Evolutionary conservation across 495 filamentous ascomycete genomes (phyloP), one percentile per base, ranked within the genome.

Genomic region (Peziza echinospora): DNA sequence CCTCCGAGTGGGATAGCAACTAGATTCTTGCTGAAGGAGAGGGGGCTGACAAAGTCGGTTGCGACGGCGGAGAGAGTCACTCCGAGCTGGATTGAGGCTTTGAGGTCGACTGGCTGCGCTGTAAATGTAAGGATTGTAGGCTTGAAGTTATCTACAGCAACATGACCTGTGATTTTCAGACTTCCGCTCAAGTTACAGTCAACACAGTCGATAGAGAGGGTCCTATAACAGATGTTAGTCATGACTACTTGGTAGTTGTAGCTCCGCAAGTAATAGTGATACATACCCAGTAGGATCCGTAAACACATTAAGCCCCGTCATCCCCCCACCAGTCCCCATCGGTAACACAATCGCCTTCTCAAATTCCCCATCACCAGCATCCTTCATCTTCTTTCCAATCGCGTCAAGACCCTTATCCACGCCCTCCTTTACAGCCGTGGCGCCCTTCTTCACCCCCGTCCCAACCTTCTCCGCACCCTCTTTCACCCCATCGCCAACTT

Each of bases 121-220:
- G 37, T 46, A 19, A 65, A 39, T 39, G 28, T 45, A n/a, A 65
- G 37, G 0, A 53, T 53, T 17, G 51, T 47, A 1, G 59, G 48
- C 4, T 48, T 26, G 37, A 61, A 64, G 19, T 59, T 42, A 7
- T 53, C 21, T 17, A 65, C 57, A 6, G 49, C 51, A 17, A 65
- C n/a, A 17, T 46, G 47, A 21, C 62, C 62, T 1, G 24, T 30
- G 11, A 64, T 39, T 43, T 57, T 44, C 25, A 63, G 54, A 21
- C 49, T 55, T 7, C 62, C 62, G 0, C 28, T 45, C 1, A 64
- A 47, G 41, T 52, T 64, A 39, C 62, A 64, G 22, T 63, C 53
- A 30, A 49, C 44, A 21, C 62, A 64, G 24, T 58, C 59, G 5
- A 64, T 21, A 2, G 43, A 45, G 9, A 64, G 5, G 49, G 30